Percentiles rank a stretch among this genome's conserved stretches.
These are phyloP conservation scores for Boletus semigastroideus DNA, from an alignment of 1,284 basidiomycete species.

Conservation along the genomic window DNA sequence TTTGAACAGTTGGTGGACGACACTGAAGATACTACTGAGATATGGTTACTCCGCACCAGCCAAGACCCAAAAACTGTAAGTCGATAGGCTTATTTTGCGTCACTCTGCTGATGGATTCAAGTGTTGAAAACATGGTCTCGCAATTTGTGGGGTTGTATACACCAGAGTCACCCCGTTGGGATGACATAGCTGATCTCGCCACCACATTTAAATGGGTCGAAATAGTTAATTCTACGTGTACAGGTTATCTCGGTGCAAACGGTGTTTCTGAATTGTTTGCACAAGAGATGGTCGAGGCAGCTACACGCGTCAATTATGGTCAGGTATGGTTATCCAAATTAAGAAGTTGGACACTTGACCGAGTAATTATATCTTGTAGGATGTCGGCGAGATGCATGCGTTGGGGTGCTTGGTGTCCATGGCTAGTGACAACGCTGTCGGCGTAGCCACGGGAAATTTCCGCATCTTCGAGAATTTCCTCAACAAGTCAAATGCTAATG, in stretches of 20 bases:
- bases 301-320: constrained; percentile 88
- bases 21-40: constrained; percentile 70
- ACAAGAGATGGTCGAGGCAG: constrained; percentile 80
- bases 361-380: constrained; percentile 36
- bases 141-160: constrained; percentile 63
- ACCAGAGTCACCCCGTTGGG: constrained; percentile 61
- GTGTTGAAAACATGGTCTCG: constrained; percentile 58
- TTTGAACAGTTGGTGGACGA: constrained; percentile 66
- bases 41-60: constrained; percentile 78
- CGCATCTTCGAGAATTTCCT: constrained; percentile 85
- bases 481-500: constrained; percentile 61
- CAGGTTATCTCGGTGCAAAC: constrained; percentile 58
- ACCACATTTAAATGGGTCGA: constrained; percentile 52
- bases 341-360: not conserved
- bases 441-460: constrained; percentile 82
- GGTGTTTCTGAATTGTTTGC: constrained; percentile 63
- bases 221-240: constrained; percentile 52
- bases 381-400: constrained; percentile 77
- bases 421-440: constrained; percentile 68
- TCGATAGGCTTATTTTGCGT: constrained; percentile 1
- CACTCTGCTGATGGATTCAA: constrained; percentile 29
- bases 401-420: constrained; percentile 76
- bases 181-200: constrained; percentile 58
- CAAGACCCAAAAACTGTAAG: constrained; percentile 58
- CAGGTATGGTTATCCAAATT: constrained; percentile 49